phyloP scores from a whole-genome alignment of 805 yeast species.

The Peterozyma xylosa region DNA sequence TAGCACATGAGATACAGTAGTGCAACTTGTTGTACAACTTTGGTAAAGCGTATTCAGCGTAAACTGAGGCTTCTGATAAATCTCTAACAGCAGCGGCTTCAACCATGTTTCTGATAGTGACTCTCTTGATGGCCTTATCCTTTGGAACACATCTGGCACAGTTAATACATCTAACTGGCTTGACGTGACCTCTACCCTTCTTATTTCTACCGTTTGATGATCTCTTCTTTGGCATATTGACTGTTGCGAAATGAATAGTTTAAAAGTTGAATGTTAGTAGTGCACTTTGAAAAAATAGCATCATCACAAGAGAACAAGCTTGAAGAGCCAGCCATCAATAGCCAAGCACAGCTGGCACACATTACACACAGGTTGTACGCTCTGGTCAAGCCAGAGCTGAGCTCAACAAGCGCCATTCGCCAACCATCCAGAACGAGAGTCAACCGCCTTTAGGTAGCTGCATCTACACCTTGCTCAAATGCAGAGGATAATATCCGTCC shows the following conservation, averaged over 20 bases:
- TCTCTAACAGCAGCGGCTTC: constrained; percentile 99
- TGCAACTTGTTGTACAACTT: constrained; percentile 99
- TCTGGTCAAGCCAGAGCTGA: no score
- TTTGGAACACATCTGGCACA: constrained; percentile 99
- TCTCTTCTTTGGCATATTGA: constrained; percentile 99
- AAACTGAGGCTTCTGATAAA: constrained; percentile 98
- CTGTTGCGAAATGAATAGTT: constrained; percentile 4
- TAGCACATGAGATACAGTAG: constrained; percentile 99
- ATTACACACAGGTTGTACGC: no score
- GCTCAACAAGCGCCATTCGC: no score
- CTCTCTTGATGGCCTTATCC: constrained; percentile 99
- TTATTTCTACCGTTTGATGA: constrained; percentile 99
- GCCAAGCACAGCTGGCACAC: no score
- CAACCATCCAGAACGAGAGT: no score
- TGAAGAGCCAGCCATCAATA: no score
- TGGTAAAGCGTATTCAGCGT: constrained; percentile 98
- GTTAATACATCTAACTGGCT: constrained; percentile 99
- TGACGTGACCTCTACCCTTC: constrained; percentile 99
- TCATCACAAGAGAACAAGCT: no score
- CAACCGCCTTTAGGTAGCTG: no score
- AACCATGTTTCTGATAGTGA: constrained; percentile 99
- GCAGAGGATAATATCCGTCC: no score
- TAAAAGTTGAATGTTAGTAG: no score
- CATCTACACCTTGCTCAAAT: no score
- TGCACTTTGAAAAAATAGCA: no score